Percentiles rank a stretch among this genome's conserved stretches.
phyloP scores from a whole-genome alignment of 2,329 filamentous ascomycete species.

The Penicillium sp. region DNA sequence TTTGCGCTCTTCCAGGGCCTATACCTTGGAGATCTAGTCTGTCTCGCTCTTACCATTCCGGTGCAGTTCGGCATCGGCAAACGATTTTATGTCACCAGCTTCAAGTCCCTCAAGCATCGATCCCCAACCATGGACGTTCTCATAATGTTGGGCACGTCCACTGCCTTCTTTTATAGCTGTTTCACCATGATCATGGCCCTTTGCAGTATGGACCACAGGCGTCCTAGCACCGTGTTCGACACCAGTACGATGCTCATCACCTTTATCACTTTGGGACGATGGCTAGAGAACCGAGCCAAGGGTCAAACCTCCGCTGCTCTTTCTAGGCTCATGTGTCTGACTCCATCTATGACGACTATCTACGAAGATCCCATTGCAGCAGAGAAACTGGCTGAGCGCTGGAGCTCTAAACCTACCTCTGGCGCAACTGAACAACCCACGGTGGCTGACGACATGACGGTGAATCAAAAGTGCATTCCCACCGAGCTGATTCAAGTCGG shows the following conservation, averaged over 20 bases:
- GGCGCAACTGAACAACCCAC: conserved; percentile 10
- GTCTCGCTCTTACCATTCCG: conserved; percentile 79
- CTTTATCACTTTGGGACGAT: conserved; percentile 88
- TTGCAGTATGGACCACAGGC: conserved; percentile 69
- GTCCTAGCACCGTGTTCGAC: conserved; percentile 89
- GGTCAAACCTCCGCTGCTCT: conserved; percentile 94
- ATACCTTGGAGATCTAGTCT: conserved; percentile 84
- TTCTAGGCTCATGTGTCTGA: conserved; percentile 90
- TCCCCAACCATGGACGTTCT: conserved; percentile 98
- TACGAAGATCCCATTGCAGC: conserved; percentile 92
- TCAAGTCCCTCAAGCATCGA: conserved; percentile 83
- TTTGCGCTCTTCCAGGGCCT: conserved; percentile 68
- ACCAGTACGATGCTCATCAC: conserved; percentile 98
- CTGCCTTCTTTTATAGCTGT: conserved; percentile 94
- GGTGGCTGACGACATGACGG: conserved; percentile 17
- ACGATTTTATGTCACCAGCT: conserved; percentile 92
- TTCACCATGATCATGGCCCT: conserved; percentile 83
- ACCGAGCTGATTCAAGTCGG: conserved; percentile 93
- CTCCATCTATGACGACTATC: conserved; percentile 95
- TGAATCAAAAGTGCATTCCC: conserved; percentile 66
- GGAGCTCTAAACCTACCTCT: conserved; percentile 44
- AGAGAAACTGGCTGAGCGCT: conserved; percentile 81
- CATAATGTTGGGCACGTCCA: conserved; percentile 87
- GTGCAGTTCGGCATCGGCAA: conserved; percentile 95
- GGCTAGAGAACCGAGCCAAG: conserved; percentile 90